phyloP scores from a whole-genome alignment of 352 stramenopile species.

The Hyaloperonospora arabidopsidis region DNA sequence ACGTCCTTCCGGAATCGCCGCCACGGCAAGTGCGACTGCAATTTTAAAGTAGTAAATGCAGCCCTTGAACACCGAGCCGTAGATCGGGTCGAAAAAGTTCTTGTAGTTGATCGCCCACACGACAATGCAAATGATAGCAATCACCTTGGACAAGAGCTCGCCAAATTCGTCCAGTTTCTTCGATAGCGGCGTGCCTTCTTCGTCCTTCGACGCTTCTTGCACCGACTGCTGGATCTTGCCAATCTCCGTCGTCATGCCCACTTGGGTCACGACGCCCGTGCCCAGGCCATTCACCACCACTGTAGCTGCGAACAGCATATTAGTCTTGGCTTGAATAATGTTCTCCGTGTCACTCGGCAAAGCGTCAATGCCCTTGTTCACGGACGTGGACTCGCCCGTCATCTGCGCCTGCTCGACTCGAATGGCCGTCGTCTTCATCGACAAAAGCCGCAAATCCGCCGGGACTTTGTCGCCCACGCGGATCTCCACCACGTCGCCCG shows the following conservation, averaged over 20 bases:
- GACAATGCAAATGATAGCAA: conserved; percentile 94
- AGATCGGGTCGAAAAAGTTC: conserved; percentile 90
- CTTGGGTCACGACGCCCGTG: conserved; percentile 90
- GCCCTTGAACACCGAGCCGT: conserved; percentile 89
- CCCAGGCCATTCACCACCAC: conserved; percentile 95
- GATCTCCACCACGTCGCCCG: conserved; percentile 95
- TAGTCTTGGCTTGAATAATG: conserved; percentile 88
- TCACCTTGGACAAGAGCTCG: conserved; percentile 92
- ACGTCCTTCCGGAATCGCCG: conserved; percentile 97
- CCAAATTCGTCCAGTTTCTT: conserved; percentile 99
- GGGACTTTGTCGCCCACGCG: conserved; percentile 96
- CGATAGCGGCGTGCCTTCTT: conserved; percentile 94
- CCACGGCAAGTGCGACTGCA: conserved; percentile 96
- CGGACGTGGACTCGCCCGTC: conserved; percentile 92
- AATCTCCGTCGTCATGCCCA: conserved; percentile 98
- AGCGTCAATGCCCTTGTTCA: conserved; percentile 88
- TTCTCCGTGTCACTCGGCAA: conserved; percentile 58
- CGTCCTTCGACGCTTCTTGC: conserved; percentile 88
- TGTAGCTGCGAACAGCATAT: conserved; percentile 97
- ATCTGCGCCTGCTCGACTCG: conserved; percentile 94
- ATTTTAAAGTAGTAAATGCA: conserved; percentile 99
- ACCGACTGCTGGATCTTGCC: conserved; percentile 95
- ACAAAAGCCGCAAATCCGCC: conserved; percentile 92
- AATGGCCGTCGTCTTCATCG: conserved; percentile 91
- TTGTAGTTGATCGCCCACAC: conserved; percentile 97